Evolutionary conservation across 2,329 filamentous ascomycete species (phyloP).

Genomic region (Claviceps sp.): DNA sequence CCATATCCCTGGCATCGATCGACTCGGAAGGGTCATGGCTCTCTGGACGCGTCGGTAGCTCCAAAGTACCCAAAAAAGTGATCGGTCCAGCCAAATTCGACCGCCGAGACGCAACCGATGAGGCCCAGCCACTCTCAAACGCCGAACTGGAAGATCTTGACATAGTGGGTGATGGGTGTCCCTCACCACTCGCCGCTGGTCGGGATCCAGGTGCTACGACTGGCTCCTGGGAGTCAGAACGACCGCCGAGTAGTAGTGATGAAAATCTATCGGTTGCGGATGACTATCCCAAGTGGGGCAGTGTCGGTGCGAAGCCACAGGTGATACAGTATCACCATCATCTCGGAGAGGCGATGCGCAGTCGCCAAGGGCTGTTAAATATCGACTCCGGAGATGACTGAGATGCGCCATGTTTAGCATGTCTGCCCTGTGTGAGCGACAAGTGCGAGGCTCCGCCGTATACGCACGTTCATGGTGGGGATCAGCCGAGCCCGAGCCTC

Average conservation of each 20-base stretch:
- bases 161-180: slow-evolving; percentile 56
- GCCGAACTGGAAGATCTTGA: slow-evolving; percentile 42
- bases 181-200: slow-evolving; percentile 33
- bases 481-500: too few relatives aligned
- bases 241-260: slow-evolving; percentile 33
- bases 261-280: slow-evolving; percentile 34
- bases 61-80: slow-evolving; percentile 32
- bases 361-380: slow-evolving; percentile 38
- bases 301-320: slow-evolving; percentile 31
- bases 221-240: slow-evolving; percentile 34
- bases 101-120: slow-evolving; percentile 13
- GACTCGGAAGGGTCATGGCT: slow-evolving; percentile 96
- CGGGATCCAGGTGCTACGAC: slow-evolving; percentile 13
- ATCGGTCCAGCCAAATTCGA: slow-evolving; percentile 22
- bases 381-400: slow-evolving; percentile 22
- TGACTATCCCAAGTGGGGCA: slow-evolving; percentile 38
- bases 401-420: slow-evolving; percentile 13
- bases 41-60: slow-evolving; percentile 52
- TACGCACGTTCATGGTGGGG: too few relatives aligned
- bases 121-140: too few relatives aligned
- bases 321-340: slow-evolving; percentile 45
- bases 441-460: not conserved
- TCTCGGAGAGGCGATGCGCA: slow-evolving; percentile 33
- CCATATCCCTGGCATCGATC: slow-evolving; percentile 82
- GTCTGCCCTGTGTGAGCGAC: not conserved